phyloP scores from a whole-genome alignment of 2,329 filamentous ascomycete species.

The Curvularia hawaiiensis region DNA sequence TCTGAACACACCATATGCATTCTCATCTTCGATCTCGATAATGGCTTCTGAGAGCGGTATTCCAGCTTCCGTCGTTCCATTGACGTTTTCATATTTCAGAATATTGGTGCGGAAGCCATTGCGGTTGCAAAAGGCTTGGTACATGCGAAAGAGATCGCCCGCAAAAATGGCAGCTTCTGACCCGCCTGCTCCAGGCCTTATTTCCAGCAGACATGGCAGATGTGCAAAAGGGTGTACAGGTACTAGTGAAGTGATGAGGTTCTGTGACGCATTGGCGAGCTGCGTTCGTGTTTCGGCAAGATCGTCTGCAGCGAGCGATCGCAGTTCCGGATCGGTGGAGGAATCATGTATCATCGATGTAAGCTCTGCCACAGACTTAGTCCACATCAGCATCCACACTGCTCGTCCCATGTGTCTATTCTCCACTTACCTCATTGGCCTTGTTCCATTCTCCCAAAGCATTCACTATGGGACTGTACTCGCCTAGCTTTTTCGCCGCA shows the following conservation, averaged over 20 bases:
- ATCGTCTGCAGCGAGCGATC: conserved; percentile 68
- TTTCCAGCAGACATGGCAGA: conserved; percentile 88
- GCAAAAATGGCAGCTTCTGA: conserved; percentile 92
- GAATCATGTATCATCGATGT: conserved; percentile 75
- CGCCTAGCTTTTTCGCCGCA: conserved; percentile 62
- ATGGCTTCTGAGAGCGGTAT: conserved; percentile 83
- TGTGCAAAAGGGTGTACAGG: conserved; percentile 89
- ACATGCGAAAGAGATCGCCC: conserved; percentile 88
- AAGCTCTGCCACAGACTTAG: conserved; percentile 68
- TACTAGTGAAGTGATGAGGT: conserved; percentile 77
- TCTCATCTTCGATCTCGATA: conserved; percentile 76
- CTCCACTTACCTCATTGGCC: conserved; percentile 58
- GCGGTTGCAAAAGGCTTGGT: conserved; percentile 75
- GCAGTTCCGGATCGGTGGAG: conserved; percentile 63
- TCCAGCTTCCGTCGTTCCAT: conserved; percentile 66
- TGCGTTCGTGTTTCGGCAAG: conserved; percentile 67
- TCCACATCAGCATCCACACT: conserved; percentile 26
- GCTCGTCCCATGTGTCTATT: neutral
- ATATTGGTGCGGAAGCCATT: conserved; percentile 69
- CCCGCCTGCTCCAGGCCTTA: conserved; percentile 89
- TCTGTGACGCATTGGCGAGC: conserved; percentile 67
- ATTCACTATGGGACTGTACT: conserved; percentile 58
- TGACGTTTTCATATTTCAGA: conserved; percentile 79
- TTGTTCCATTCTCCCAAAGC: conserved; percentile 63
- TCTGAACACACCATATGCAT: conserved; percentile 81